Percentiles rank a stretch among this genome's conserved stretches.
Conservation (phyloP, 495 filamentous ascomycete species). For the Hypoxylon crocopeplum region DNA sequence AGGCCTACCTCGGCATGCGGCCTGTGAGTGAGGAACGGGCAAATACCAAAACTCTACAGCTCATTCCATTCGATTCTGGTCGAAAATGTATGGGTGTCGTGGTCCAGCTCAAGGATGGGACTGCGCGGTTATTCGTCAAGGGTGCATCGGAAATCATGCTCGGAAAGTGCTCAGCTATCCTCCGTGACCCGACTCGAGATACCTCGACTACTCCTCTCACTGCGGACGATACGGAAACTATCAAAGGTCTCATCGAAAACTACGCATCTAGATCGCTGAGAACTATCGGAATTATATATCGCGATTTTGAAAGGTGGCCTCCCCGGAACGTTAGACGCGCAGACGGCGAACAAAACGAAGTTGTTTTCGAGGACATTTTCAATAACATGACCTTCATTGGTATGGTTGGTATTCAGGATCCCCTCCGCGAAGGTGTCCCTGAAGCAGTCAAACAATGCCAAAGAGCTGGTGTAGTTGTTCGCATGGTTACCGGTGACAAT, state of each 20-base stretch:
- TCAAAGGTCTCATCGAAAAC: conserved; percentile 70
- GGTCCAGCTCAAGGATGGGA: conserved; percentile 68
- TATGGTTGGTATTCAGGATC: conserved; percentile 88
- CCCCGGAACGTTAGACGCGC: conserved; percentile 68
- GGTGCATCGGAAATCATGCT: conserved; percentile 90
- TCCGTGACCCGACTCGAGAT: conserved; percentile 72
- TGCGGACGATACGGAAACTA: conserved; percentile 61
- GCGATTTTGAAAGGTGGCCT: conserved; percentile 90
- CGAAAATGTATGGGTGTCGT: conserved; percentile 91
- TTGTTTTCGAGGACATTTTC: conserved; percentile 80
- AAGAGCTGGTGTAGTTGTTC: conserved; percentile 79
- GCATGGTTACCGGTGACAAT: conserved; percentile 94
- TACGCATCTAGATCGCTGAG: conserved; percentile 86
- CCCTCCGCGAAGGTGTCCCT: conserved; percentile 79
- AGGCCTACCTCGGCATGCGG: conserved; percentile 77
- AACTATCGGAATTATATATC: conserved; percentile 86
- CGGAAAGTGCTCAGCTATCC: conserved; percentile 70
- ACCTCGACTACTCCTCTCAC: conserved; percentile 63
- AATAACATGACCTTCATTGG: conserved; percentile 74
- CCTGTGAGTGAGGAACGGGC: conserved; percentile 72
- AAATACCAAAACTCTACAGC: conserved; percentile 71
- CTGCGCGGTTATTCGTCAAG: conserved; percentile 77
- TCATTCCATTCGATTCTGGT: conserved; percentile 85
- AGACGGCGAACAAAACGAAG: conserved; percentile 74
- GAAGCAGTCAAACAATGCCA: conserved; percentile 78